Base-by-base conservation (phyloP, 306 rosid species). In the Casuarina glauca region DNA sequence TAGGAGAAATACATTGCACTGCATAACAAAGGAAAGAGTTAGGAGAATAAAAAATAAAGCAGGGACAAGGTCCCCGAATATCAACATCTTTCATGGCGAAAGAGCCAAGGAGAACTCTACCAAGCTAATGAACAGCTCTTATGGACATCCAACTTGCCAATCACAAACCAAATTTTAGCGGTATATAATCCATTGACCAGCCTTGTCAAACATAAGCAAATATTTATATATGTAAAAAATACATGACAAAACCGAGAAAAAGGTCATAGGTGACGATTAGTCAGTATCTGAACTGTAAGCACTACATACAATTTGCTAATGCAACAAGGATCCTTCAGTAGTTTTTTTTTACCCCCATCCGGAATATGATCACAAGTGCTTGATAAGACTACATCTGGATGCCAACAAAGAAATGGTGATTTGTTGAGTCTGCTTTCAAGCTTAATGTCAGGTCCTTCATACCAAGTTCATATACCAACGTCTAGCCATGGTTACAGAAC, bases 1-100 rank as follows among this genome's bases (percentile, higher is more conserved):
- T 53, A 95, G 93, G 64, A 95, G 76, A 70, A 95, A 95, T 71
- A 80, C 83, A 82, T 95, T 95, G 1, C 42, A 78, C 97, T 95
- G 97, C 97, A 90, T 86, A 79, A 81, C 58, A 80, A 69, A 69
- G 75, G 61, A 60, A n/a, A 44, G 66, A 73, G 32, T 64, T 70
- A 80, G 77, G 39, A 74, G 74, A 76, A 49, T 16, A 15, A 39
- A 62, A 76, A 42, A 46, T 39, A 32, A 66, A 36, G 70, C 19
- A 70, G 10, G 49, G 43, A 15, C 62, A 4, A 49, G 50, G 26
- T 39, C 79, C 70, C 70, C 9, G 11, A 79, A 78, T 45, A 26
- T 35, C 32, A 53, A 61, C 54, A 66, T 35, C 79, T 72, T 74
- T 45, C 55, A 43, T 17, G 3, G 79, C 71, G n/a, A 78, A 13